Base-by-base conservation (phyloP, 768 basidiomycete genomes). In the Terana coerulea region DNA sequence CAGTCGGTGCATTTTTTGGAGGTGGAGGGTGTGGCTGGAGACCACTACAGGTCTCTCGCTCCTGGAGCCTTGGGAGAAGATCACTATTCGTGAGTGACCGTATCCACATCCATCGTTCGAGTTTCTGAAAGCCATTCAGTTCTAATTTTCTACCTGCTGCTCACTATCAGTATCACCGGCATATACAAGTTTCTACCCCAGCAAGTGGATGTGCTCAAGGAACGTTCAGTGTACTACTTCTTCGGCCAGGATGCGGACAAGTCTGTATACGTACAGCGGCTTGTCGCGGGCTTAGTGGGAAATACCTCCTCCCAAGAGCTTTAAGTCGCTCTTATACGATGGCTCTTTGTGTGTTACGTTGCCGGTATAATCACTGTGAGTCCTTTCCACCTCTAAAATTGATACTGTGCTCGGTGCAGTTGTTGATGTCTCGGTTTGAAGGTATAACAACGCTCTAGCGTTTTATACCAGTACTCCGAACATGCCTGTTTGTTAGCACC, bases 31-130 rank as follows among this genome's bases (percentile, higher is more conserved):
- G 46, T 72, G 77, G 69, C 64, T 86, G 29, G 83, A 84, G 63
- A 68, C 75, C 2, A 83, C 82, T 0, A 79, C 81, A 53, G 84
- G 73, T 5, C 67, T 85, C 34, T 72, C 75, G 25, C 74, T 85
- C 59, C 66, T 86, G 51, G 83, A 88, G 62, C 75, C 79, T 52
- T 86, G 84, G 86, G 86, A 87, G 72, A 81, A 83, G 59, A 59
- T 77, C 40, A 63, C 84, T 31, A 72, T 81, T 51, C 61, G 84
- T 85, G 61, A 62, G 84, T 73, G 24, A 14, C 39, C 45, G 39
- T 41, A 15, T 39, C 31, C 24, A 49, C 14, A 46, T 15, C 29
- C 11, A 26, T 33, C 22, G 31, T 22, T 28, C 26, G 21, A 9
- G 41, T 42, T 15, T n/a, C 35, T 49, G n/a, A 40, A 19, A 14